These are phyloP conservation scores for Exophiala dermatitidis DNA, from an alignment of 2,329 filamentous ascomycete genomes.

Conservation along the genomic window DNA sequence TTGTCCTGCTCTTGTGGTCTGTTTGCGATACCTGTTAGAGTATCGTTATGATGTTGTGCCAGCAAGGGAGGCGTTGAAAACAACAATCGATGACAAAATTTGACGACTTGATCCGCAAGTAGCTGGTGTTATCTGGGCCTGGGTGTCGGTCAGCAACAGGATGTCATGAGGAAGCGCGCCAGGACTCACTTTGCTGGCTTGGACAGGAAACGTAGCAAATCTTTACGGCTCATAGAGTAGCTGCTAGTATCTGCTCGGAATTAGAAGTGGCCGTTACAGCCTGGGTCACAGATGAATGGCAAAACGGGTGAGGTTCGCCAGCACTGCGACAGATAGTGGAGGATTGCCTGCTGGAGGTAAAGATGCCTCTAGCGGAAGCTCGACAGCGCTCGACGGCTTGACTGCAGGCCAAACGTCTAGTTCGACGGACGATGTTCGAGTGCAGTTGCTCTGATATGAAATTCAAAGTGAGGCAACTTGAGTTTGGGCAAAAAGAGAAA, in stretches of 20 bases:
- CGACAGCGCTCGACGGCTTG: not conserved
- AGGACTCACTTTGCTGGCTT: conserved; percentile 80
- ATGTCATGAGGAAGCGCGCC: conserved; percentile 4
- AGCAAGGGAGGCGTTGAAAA: conserved; percentile 53
- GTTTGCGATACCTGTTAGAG: conserved; percentile 43
- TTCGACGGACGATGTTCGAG: not conserved
- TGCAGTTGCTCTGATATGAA: not conserved
- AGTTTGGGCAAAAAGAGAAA: conserved; percentile 7
- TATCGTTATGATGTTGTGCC: conserved; percentile 75
- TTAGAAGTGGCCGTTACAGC: conserved; percentile 12
- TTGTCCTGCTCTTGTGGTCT: conserved; percentile 49
- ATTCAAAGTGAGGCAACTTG: not conserved
- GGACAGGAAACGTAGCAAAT: conserved; percentile 86
- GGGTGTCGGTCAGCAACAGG: conserved; percentile 7
- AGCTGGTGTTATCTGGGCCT: conserved; percentile 58
- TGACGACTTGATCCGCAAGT: conserved; percentile 18
- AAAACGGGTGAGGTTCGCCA: conserved; percentile 15
- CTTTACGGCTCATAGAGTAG: conserved; percentile 79
- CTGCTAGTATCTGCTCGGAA: conserved; percentile 6
- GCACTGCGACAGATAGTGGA: conserved; percentile 13
- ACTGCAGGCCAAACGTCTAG: too few relatives aligned
- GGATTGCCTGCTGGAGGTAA: conserved; percentile 3
- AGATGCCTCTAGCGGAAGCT: conserved; percentile 16
- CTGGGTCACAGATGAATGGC: conserved; percentile 1
- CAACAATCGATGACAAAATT: conserved; percentile 19